Conservation (phyloP, 164 flowering plant genomes). For the Annona squamosa region DNA sequence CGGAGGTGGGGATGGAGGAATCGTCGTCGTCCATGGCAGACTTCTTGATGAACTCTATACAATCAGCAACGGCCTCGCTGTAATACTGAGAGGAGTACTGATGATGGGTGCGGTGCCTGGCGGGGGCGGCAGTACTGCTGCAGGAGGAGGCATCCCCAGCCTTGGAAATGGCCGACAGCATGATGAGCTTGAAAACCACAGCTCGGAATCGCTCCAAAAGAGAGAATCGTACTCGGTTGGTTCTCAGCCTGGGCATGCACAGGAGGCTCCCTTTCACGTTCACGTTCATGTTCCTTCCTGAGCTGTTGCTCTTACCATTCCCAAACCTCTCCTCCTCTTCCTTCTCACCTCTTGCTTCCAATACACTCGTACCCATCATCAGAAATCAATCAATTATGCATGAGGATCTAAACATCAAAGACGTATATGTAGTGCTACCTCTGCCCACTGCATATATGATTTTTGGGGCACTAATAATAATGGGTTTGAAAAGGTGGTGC, state of each 20-base stretch:
- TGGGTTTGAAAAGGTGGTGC: background rate
- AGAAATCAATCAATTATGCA: background rate
- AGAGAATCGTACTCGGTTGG: background rate
- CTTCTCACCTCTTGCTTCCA: background rate
- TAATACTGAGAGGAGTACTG: slow-evolving; percentile 8
- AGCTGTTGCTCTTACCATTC: background rate
- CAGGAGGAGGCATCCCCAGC: background rate
- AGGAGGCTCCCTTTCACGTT: slow-evolving; percentile 20
- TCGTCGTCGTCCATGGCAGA: slow-evolving; percentile 16
- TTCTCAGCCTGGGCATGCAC: slow-evolving; percentile 37
- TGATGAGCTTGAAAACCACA: slow-evolving; percentile 9
- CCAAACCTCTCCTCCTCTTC: background rate
- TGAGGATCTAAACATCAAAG: background rate
- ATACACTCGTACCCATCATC: background rate
- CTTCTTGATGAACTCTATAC: slow-evolving; percentile 77
- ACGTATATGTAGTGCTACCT: background rate
- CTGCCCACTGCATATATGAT: background rate
- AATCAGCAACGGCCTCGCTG: slow-evolving; percentile 71
- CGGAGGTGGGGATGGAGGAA: background rate
- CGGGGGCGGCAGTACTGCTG: background rate
- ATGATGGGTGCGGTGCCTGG: slow-evolving; percentile 33
- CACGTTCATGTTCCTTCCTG: slow-evolving; percentile 9
- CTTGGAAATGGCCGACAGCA: slow-evolving; percentile 16
- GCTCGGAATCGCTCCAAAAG: slow-evolving; percentile 14
- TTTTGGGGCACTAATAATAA: background rate